phyloP scores from a whole-genome alignment of 306 rosid genomes.

The Vicia faba region DNA sequence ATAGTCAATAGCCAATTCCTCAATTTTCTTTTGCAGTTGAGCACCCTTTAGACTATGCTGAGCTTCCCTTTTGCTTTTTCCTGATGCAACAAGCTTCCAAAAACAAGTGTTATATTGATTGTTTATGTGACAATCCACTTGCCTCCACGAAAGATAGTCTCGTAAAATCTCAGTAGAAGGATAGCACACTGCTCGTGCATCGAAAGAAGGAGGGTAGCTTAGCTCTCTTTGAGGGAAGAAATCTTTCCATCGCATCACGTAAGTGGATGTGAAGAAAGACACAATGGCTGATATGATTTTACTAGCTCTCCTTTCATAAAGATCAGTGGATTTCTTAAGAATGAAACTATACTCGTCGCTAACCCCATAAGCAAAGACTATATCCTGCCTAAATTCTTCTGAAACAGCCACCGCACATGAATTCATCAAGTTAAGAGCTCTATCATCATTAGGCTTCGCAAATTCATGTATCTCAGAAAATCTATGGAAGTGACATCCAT shows the following conservation, averaged over 20 bases:
- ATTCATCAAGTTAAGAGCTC: conserved; percentile 84
- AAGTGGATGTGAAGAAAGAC: conserved; percentile 73
- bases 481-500: conserved; percentile 89
- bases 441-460: conserved; percentile 85
- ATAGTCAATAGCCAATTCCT: conserved; percentile 69
- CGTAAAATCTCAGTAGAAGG: conserved; percentile 66
- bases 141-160: conserved; percentile 93
- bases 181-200: conserved; percentile 84
- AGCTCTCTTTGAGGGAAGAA: conserved; percentile 58
- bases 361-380: conserved; percentile 77
- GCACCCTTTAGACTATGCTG: conserved; percentile 70
- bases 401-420: conserved; percentile 68
- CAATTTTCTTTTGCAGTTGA: conserved; percentile 63
- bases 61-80: conserved; percentile 75
- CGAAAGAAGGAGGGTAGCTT: conserved; percentile 70
- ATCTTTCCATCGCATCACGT: conserved; percentile 62
- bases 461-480: conserved; percentile 74
- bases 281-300: conserved; percentile 58
- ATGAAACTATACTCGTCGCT: conserved; percentile 85
- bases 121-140: conserved; percentile 93
- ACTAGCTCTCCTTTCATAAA: conserved; percentile 61
- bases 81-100: conserved; percentile 80
- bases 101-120: conserved; percentile 90
- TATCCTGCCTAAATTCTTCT: conserved; percentile 65
- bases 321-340: conserved; percentile 58